Base-by-base conservation (phyloP, 768 basidiomycete species). In the Pisolithus marmoratus region DNA sequence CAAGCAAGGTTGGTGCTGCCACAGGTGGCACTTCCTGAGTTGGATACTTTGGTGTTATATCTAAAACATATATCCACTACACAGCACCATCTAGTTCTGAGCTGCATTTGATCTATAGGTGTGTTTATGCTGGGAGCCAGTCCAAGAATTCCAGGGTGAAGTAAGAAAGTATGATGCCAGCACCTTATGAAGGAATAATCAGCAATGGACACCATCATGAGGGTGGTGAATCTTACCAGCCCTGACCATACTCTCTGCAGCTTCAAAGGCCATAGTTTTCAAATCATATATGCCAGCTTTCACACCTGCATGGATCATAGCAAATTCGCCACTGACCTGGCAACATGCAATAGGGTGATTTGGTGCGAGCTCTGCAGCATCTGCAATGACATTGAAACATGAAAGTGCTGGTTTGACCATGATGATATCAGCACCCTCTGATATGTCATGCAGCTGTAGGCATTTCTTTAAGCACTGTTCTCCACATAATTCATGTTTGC, bases 351-450 rank as follows among this genome's bases (percentile, higher is more conserved):
- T 77, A 2, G 95, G 95, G 61, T 90, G 87, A 63, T 95, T 84
- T 0, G 82, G 82, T 5, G 90, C 85, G 40, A 96, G 77, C 58
- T 83, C 70, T 4, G 85, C 81, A 17, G 91, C 92, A 62, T 96
- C 92, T 29, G 88, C 80, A 59, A 99, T 88, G 70, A 98, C 86
- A 70, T 99, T 95, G 47, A 98, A 89, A 72, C 98, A 98, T 0
- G 96, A 94, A 54, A 98, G 70, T 0, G 93, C 80, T 19, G 96
- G 96, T 66, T 99, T 99, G 65, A 99, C 93, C 94, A 99, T 98
- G 66, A 99, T 84, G 63, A 99, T 90, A 65, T 99, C 96, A 17
- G 96, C 96, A 19, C 96, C 96, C 73, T 98, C 96, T 8, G 63
- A 70, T 0, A 80, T 76, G 67, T 99, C 96, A 36, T 96, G 88